Conservation (phyloP, 106 monocot species). For the Chionographis japonica region DNA sequence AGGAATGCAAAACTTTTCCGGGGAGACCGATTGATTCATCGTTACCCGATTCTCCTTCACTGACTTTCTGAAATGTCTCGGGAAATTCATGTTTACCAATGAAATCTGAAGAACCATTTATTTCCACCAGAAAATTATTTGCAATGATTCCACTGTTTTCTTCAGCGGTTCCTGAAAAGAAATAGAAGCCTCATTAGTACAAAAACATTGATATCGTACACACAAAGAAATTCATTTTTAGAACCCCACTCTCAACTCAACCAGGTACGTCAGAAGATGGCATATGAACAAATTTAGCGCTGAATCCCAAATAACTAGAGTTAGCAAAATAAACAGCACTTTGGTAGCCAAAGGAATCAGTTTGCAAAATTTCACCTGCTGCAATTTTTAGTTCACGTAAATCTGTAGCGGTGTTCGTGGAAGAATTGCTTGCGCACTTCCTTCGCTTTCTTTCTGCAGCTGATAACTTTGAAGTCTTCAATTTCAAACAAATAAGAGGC, state of each 20-base stretch:
- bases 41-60: background rate
- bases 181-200: conserved; percentile 10
- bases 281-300: background rate
- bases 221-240: background rate
- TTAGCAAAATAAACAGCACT: background rate
- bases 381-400: background rate
- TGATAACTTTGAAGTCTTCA: conserved; percentile 13
- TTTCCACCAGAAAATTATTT: background rate
- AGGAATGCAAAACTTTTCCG: background rate
- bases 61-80: conserved; percentile 10
- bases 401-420: background rate
- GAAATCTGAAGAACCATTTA: background rate
- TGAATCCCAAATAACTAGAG: background rate
- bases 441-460: conserved; percentile 16
- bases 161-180: conserved; percentile 13
- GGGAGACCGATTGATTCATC: background rate
- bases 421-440: conserved; percentile 2
- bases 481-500: conserved; percentile 44
- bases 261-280: background rate
- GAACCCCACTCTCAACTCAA: background rate
- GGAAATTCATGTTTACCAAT: background rate
- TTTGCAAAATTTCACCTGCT: conserved; percentile 8
- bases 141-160: conserved; percentile 7
- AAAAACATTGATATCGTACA: background rate
- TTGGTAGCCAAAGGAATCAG: too few species aligned